Evolutionary conservation across 768 basidiomycete species (phyloP).

Genomic region (Coprinellus micaceus): DNA sequence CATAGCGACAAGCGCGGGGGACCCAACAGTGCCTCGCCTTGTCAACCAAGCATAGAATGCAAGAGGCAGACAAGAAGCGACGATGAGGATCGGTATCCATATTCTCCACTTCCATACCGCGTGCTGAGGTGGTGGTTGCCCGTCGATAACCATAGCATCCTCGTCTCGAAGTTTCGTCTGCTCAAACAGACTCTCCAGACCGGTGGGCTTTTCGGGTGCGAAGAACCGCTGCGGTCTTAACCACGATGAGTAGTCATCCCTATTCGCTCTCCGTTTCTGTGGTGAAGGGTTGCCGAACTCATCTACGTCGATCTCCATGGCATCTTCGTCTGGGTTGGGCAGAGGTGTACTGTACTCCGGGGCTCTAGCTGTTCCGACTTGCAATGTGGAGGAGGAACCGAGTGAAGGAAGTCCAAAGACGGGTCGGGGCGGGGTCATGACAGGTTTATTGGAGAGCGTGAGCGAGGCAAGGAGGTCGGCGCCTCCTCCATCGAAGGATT

Average conservation of each 20-base stretch:
- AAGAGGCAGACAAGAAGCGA: background rate
- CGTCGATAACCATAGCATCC: conserved; percentile 13
- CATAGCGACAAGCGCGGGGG: too few relatives aligned
- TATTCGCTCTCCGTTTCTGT: conserved; percentile 20
- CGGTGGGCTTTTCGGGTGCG: conserved; percentile 73
- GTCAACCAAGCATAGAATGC: background rate
- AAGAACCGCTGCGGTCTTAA: conserved; percentile 74
- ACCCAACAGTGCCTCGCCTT: too few relatives aligned
- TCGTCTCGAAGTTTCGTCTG: conserved; percentile 56
- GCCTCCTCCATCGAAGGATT: conserved; percentile 41
- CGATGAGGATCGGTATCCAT: conserved; percentile 2
- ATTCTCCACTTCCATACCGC: background rate
- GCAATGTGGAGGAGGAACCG: conserved; percentile 21
- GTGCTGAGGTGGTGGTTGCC: background rate
- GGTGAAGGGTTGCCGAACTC: conserved; percentile 48
- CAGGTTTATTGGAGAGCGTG: conserved; percentile 62
- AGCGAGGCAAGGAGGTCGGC: conserved; percentile 60
- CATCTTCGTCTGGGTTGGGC: conserved; percentile 24
- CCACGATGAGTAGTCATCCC: conserved; percentile 43
- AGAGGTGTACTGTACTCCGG: background rate
- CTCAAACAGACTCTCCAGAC: conserved; percentile 68
- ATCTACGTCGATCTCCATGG: conserved; percentile 35
- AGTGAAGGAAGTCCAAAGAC: conserved; percentile 74
- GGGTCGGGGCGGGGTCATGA: conserved; percentile 45
- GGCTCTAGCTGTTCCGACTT: conserved; percentile 14